Base-by-base conservation (phyloP, 352 stramenopile species). In the Saprolegnia diclina region DNA sequence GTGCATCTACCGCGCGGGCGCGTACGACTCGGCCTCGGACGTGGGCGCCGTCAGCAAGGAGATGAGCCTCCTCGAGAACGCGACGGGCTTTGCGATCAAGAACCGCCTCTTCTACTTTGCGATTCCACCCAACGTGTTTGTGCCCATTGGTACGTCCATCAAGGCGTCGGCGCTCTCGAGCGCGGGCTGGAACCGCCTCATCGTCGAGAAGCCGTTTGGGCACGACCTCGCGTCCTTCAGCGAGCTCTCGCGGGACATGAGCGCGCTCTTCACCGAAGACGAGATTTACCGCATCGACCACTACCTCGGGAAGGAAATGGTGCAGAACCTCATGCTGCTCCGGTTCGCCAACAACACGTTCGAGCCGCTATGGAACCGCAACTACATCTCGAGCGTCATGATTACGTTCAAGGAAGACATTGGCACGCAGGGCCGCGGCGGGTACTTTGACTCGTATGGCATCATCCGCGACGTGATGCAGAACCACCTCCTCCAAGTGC, bases 401-500 rank as follows among this genome's bases (percentile, higher is more conserved):
- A 97, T 99, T 44, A 98, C 93, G 24, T 98, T 97, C 79, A 98
- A 99, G 74, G 97, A 99, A 78, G 82, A 97, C 57, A 97, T 99
- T 72, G 95, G 94, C 48, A 98, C 94, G 10, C 82, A 99, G 69
- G 96, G 95, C 56, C 85, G 94, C 52, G 97, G 94, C 24, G 96
- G 95, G 3, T 99, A 99, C 77, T 99, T 99, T 78, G 96, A 99
- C 74, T 86, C 93, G 67, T 98, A 97, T 71, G 96, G 97, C 21
- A 99, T 99, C 76, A 99, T 99, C 72, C 90, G 97, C 59, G 97
- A 99, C 75, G 95, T 99, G 56, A 97, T 98, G 85, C 95, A 98
- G 76, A 99, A 99, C 82, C 97, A 99, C 77, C 79, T 99, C 64
- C 82, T 99, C 53, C 97, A 99, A 73, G 95, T 99, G 52, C 85